These are phyloP conservation scores for Malbranchea zuffiana DNA, from an alignment of 2,329 filamentous ascomycete species.

Conservation along the genomic window DNA sequence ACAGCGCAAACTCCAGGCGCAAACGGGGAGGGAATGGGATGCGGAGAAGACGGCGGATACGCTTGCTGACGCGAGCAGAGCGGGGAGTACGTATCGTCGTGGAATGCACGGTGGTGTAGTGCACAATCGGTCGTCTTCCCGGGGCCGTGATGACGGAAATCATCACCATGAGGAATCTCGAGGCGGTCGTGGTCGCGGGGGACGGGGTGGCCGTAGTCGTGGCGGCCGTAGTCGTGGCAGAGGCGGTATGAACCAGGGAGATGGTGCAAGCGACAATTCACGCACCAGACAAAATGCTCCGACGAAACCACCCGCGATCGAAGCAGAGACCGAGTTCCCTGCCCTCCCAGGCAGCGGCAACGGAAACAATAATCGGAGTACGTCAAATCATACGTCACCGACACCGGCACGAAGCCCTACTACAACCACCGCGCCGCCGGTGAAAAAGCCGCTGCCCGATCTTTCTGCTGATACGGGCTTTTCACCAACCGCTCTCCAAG, in stretches of 20 bases:
- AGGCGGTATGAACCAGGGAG: background rate
- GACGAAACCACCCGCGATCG: conserved; percentile 18
- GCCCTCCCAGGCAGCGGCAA: conserved; percentile 22
- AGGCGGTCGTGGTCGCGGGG: conserved; percentile 17
- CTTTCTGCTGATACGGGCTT: background rate
- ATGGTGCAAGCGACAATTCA: conserved; percentile 17
- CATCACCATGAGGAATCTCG: no score
- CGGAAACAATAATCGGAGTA: conserved; percentile 19
- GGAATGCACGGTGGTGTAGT: conserved; percentile 43
- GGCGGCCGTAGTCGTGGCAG: conserved; percentile 5
- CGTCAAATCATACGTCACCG: no score
- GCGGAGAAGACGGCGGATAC: conserved; percentile 49
- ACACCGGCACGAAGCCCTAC: no score
- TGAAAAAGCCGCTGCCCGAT: no score
- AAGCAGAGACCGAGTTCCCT: conserved; percentile 29
- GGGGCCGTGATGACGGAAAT: background rate
- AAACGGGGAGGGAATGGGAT: conserved; percentile 53
- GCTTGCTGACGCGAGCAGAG: conserved; percentile 27
- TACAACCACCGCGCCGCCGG: no score
- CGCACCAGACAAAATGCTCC: conserved; percentile 5
- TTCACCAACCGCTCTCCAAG: conserved; percentile 10
- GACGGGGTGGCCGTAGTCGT: conserved; percentile 15
- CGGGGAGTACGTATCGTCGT: conserved; percentile 37
- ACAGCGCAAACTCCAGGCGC: conserved; percentile 47
- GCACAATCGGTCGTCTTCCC: background rate